Evolutionary conservation across 345 rosid species (phyloP), one percentile per base, ranked within the genome.

Genomic region (Melaleuca alternifolia): DNA sequence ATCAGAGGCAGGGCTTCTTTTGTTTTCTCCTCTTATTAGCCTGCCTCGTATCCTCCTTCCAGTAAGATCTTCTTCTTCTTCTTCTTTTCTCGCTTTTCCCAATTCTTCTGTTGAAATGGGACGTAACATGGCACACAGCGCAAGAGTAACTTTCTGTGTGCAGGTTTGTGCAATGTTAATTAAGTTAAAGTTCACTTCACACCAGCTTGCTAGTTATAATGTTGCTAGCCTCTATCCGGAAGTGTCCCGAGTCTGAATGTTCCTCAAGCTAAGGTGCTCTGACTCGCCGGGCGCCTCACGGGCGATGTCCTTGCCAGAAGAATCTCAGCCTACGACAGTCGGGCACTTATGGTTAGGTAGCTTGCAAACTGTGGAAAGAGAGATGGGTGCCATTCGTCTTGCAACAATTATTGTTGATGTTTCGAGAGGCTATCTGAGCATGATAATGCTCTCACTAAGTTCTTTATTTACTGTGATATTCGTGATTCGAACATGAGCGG

Each of bases 11-110:
- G 85, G 30, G 89, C 87, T 54, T 61, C 90, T 59, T 57, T 53
- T 62, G 16, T 30, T 57, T n/a, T 51, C 77, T 89, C 92, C 50
- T 84, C 83, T 82, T 51, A 46, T 79, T 87, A 84, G 76, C 91
- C 89, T 71, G 65, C 51, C 30, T 75, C 87, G 7, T 30, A 4
- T 61, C 83, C 51, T 46, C 79, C 7, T 71, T 71, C 48, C 18
- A 18, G 8, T 1, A 33, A 21, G 48, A 33, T 33, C 48, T 7
- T n/a, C n/a, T n/a, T n/a, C n/a, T n/a, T n/a, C n/a, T n/a, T 30
- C 1, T 30, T 28, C 12, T 62, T 62, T 5, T 1, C 20, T 62
- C 76, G 76, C 30, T 28, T 7, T 62, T 8, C 8, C 76, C 76
- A 1, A 30, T 30, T 37, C 48, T 33, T 5, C 13, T 71, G 48